A percentile compares a stretch with the other conserved stretches of the same genome.
Conservation (phyloP, 2,329 filamentous ascomycete genomes). For the Fusarium pseudocircinatum region DNA sequence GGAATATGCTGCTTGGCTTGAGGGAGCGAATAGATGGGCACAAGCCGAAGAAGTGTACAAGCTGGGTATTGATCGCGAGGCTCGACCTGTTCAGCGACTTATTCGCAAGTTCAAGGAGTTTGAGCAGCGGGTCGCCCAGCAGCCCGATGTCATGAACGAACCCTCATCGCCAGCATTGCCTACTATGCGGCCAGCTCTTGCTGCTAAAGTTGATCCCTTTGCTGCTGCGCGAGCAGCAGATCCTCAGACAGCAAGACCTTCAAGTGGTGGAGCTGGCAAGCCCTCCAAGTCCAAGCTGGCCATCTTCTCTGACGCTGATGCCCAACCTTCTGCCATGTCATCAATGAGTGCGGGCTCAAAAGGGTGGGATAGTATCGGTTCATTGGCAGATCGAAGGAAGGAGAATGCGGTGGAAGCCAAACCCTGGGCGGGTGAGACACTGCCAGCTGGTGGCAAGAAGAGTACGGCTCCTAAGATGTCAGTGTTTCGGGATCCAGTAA, state of each 20-base stretch:
- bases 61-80: conserved; percentile 88
- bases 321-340: conserved; percentile 65
- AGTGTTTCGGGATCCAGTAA: conserved; percentile 95
- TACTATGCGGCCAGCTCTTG: conserved; percentile 81
- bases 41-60: conserved; percentile 96
- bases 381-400: conserved; percentile 88
- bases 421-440: conserved; percentile 90
- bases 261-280: conserved; percentile 64
- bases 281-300: conserved; percentile 82
- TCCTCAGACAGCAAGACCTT: conserved; percentile 70
- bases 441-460: conserved; percentile 88
- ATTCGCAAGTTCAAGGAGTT: conserved; percentile 94
- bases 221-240: conserved; percentile 65
- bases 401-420: conserved; percentile 88
- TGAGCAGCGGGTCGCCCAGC: conserved; percentile 76
- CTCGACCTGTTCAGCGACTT: conserved; percentile 81
- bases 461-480: conserved; percentile 79
- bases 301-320: conserved; percentile 85
- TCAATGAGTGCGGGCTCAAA: conserved; percentile 65
- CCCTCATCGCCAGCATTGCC: conserved; percentile 90
- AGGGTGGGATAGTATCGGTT: conserved; percentile 93
- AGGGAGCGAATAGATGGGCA: conserved; percentile 81
- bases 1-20: conserved; percentile 94
- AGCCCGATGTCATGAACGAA: conserved; percentile 68
- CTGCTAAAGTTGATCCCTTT: conserved; percentile 87